These are phyloP conservation scores for Rhodotorula sp. DNA, from an alignment of 1,284 basidiomycete genomes.

Conservation along the genomic window DNA sequence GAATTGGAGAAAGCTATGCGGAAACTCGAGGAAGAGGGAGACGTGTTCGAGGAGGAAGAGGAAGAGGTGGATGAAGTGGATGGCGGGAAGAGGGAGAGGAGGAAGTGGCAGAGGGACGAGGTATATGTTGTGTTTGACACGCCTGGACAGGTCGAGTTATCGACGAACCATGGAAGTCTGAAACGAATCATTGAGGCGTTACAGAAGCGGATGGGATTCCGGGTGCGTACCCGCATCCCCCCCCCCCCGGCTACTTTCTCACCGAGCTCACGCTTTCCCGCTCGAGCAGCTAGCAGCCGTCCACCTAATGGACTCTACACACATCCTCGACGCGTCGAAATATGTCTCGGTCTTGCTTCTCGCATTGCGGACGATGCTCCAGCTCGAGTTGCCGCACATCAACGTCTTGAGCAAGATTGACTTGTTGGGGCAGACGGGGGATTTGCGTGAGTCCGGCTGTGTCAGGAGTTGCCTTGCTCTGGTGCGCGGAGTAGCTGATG, in stretches of 20 bases:
- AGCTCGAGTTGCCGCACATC: constrained; percentile 92
- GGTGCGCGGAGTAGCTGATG: background rate
- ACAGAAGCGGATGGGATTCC: constrained; percentile 68
- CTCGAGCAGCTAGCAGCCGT: constrained; percentile 77
- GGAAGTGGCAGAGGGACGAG: constrained; percentile 57
- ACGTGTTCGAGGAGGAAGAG: constrained; percentile 14
- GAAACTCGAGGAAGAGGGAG: constrained; percentile 44
- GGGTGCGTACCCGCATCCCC: constrained; percentile 62
- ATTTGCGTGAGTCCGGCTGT: constrained; percentile 64
- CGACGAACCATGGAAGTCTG: constrained; percentile 88
- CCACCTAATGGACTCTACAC: constrained; percentile 93
- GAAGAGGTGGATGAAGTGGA: constrained; percentile 49
- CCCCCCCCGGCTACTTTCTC: background rate
- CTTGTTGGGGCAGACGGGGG: constrained; percentile 78
- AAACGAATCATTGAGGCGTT: constrained; percentile 73
- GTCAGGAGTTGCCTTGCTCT: background rate
- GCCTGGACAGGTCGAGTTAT: constrained; percentile 95
- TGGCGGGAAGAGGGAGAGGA: background rate
- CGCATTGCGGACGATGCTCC: constrained; percentile 93
- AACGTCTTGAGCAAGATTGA: constrained; percentile 98
- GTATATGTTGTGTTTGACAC: constrained; percentile 91
- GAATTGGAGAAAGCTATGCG: constrained; percentile 57
- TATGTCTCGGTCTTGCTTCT: constrained; percentile 91
- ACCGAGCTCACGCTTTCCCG: background rate
- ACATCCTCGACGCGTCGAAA: constrained; percentile 92